Evolutionary conservation across 192 early-diverging fungal species (phyloP).

Genomic region (Coemansia sp.): DNA sequence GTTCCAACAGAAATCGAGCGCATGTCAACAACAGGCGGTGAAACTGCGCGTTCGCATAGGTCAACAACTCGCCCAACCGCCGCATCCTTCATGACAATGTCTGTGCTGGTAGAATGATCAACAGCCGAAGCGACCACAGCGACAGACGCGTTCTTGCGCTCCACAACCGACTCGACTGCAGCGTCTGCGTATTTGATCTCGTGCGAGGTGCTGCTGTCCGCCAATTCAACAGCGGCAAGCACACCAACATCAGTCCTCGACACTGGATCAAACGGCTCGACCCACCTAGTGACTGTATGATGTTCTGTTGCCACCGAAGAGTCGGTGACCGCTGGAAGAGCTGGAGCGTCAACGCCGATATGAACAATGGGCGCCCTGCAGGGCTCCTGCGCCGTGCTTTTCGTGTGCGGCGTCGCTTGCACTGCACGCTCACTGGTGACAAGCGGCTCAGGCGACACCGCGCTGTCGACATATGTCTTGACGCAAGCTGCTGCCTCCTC

Average conservation of each 20-base stretch:
- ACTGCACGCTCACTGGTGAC: conserved; percentile 28
- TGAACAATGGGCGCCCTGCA: conserved; percentile 13
- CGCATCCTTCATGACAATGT: background rate
- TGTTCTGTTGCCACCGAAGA: conserved; percentile 19
- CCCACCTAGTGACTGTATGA: conserved; percentile 23
- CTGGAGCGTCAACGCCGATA: conserved; percentile 27
- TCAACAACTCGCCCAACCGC: conserved; percentile 3
- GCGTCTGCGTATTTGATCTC: conserved; percentile 15
- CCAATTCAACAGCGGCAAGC: conserved; percentile 4
- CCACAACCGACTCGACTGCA: conserved; percentile 17
- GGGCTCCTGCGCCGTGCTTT: conserved; percentile 23
- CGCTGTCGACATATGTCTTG: conserved; percentile 30
- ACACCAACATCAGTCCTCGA: conserved; percentile 12
- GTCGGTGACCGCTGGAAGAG: conserved; percentile 10
- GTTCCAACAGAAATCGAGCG: conserved; percentile 10
- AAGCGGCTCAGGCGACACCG: conserved; percentile 18
- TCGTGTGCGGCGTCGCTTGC: conserved; percentile 30
- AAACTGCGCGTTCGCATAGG: background rate
- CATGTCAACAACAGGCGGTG: background rate
- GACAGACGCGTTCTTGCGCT: conserved; percentile 11
- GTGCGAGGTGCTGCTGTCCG: conserved; percentile 15
- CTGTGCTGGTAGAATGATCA: conserved; percentile 11
- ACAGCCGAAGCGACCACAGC: background rate
- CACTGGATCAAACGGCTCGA: conserved; percentile 46
- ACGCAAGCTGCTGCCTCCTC: conserved; percentile 27